Percentiles rank a stretch among this genome's conserved stretches.
Evolutionary conservation across 1,284 basidiomycete genomes (phyloP).

Genomic region (Tilletia caries): DNA sequence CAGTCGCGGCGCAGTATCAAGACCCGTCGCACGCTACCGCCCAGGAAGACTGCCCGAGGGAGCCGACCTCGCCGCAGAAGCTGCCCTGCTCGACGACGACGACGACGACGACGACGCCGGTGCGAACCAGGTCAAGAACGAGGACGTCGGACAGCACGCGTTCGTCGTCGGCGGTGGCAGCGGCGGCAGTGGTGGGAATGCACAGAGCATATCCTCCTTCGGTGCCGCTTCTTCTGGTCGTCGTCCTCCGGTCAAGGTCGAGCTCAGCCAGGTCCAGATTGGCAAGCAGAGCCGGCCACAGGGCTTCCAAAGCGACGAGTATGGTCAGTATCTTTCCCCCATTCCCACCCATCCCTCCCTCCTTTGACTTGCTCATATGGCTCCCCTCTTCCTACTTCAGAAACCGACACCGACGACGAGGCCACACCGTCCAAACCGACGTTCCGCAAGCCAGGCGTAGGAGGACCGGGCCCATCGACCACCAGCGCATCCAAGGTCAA

Average conservation of each 20-base stretch:
- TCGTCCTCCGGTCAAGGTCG: neutral
- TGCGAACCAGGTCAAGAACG: constrained; percentile 12
- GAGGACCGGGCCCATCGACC: neutral
- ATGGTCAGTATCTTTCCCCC: neutral
- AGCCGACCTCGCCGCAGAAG: neutral
- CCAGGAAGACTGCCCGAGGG: constrained; percentile 45
- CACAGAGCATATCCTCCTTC: neutral
- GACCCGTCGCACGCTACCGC: constrained; percentile 47
- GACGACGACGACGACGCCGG: constrained; percentile 24
- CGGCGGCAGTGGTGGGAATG: constrained; percentile 3
- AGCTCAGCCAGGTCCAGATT: constrained; percentile 64
- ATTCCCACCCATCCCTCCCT: neutral
- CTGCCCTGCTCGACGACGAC: constrained; percentile 12
- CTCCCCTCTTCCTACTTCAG: neutral
- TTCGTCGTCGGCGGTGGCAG: neutral
- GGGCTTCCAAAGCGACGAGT: constrained; percentile 43
- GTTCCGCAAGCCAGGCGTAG: constrained; percentile 27
- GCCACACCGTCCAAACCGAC: constrained; percentile 28
- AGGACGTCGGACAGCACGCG: too few relatives aligned
- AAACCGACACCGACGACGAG: constrained; percentile 59
- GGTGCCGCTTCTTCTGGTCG: neutral
- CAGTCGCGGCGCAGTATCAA: constrained; percentile 21
- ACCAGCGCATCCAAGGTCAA: constrained; percentile 10
- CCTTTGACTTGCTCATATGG: neutral
- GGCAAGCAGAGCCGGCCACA: constrained; percentile 54